Conservation (phyloP, 768 basidiomycete species). For the Suillus plorans region DNA sequence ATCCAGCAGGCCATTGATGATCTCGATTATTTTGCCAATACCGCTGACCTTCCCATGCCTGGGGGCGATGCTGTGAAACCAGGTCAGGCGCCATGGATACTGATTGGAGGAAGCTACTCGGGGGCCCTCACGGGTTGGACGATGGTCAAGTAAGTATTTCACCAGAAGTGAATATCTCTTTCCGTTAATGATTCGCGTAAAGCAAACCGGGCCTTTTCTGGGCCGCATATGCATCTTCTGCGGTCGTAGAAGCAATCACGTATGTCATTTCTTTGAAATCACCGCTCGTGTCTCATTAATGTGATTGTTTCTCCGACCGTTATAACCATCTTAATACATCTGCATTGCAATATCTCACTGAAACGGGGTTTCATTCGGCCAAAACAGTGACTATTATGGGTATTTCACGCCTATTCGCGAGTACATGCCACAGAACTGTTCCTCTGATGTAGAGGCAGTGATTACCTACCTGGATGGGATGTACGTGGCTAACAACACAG, state of each 20-base stretch:
- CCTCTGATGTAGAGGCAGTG: conserved; percentile 65
- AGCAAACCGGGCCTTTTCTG: conserved; percentile 40
- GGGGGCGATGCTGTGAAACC: conserved; percentile 60
- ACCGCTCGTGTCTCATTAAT: conserved; percentile 19
- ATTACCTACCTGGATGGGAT: conserved; percentile 60
- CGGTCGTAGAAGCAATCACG: conserved; percentile 44
- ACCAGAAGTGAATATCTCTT: not conserved
- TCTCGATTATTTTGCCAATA: conserved; percentile 66
- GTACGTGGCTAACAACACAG: conserved; percentile 42
- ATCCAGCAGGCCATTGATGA: conserved; percentile 77
- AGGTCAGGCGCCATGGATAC: conserved; percentile 42
- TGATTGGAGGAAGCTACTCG: conserved; percentile 44
- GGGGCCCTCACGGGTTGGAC: conserved; percentile 58
- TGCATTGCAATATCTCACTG: no score
- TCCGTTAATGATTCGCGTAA: conserved; percentile 2
- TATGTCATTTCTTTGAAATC: conserved; percentile 32
- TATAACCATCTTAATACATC: no score
- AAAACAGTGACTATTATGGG: conserved; percentile 26
- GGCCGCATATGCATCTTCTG: conserved; percentile 46
- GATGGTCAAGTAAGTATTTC: conserved; percentile 56
- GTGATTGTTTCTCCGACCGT: not conserved
- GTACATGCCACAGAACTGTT: conserved; percentile 72
- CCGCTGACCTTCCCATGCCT: conserved; percentile 65
- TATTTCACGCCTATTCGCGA: conserved; percentile 69
- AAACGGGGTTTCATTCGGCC: not conserved